Evolutionary conservation across 306 rosid species (phyloP), one percentile per base, ranked within the genome.

Genomic region (Inga laurina): DNA sequence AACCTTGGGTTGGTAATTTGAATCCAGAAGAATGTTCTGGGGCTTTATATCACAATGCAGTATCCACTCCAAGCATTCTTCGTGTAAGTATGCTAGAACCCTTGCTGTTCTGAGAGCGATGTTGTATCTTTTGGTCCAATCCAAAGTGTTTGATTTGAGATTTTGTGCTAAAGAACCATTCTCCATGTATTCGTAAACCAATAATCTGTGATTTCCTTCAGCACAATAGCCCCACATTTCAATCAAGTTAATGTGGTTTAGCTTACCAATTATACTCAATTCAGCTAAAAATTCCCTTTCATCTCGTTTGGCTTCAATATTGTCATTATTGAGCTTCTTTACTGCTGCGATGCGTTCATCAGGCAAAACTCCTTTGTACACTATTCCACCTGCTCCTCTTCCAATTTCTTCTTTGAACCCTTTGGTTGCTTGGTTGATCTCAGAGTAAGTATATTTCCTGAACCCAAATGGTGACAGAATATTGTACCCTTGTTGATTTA

Each of bases 1-100:
- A 49, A 83, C 66, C 86, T 83, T 83, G 79, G 86, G 83, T 3
- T 78, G 83, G 2, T 77, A 83, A 13, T 70, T 77, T 0, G 67
- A 34, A 59, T 77, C 86, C 22, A 83, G 41, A 57, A 83, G 86
- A 37, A 57, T 57, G 2, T 57, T 57, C 3, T 57, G 32, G 2
- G 65, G 65, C 27, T 57, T 57, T 57, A 57, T 57, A 30, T 57
- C 65, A 57, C 65, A 57, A n/a, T 57, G 65, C 3, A 57, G 27
- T n/a, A 57, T 57, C 65, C 65, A 57, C 27, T 57, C 65, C 65
- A 57, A 57, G 11, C 65, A 57, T 57, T 57, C 65, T 57, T 57
- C 65, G 11, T 57, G 65, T 57, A 57, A 9, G 65, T 19, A 57
- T 2, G 65, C 65, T 7, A 57, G 65, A 19, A n/a, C 65, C 12